These are phyloP conservation scores for Perkinsus olseni DNA, from an alignment of 169 alveolate genomes.

Conservation along the genomic window DNA sequence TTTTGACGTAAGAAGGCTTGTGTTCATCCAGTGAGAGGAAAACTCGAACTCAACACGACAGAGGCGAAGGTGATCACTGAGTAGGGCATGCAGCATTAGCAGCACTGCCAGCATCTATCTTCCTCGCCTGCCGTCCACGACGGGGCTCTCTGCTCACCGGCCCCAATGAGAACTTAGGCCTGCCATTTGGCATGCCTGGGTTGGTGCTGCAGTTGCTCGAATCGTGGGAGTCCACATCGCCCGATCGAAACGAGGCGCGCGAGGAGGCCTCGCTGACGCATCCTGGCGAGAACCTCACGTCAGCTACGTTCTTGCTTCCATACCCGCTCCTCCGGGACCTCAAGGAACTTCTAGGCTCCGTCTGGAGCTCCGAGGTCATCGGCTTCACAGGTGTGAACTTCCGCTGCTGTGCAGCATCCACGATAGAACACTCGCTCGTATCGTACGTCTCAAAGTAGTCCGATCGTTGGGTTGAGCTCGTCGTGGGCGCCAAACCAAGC, in stretches of 20 bases:
- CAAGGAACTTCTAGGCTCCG: neutral
- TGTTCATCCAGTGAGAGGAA: no score
- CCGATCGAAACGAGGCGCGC: neutral
- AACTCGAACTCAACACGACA: no score
- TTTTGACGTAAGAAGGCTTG: no score
- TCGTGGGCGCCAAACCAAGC: neutral
- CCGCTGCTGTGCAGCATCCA: neutral
- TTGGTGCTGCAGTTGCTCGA: neutral
- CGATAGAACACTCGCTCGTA: neutral
- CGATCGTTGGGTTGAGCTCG: neutral
- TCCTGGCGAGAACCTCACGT: neutral
- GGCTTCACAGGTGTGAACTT: neutral
- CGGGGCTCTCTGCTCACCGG: neutral
- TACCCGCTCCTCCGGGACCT: neutral
- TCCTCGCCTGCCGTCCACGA: neutral
- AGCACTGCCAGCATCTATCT: neutral
- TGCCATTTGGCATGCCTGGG: neutral
- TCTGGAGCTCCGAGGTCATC: neutral
- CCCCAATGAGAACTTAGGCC: neutral
- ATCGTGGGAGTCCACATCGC: neutral
- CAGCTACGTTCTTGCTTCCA: neutral
- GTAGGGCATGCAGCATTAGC: slow-evolving; percentile 1
- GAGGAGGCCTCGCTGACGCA: neutral
- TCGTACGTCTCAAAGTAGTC: neutral
- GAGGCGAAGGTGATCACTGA: neutral